These are phyloP conservation scores for Microbotryomycetes sp. DNA, from an alignment of 1,284 basidiomycete species.

Conservation along the genomic window DNA sequence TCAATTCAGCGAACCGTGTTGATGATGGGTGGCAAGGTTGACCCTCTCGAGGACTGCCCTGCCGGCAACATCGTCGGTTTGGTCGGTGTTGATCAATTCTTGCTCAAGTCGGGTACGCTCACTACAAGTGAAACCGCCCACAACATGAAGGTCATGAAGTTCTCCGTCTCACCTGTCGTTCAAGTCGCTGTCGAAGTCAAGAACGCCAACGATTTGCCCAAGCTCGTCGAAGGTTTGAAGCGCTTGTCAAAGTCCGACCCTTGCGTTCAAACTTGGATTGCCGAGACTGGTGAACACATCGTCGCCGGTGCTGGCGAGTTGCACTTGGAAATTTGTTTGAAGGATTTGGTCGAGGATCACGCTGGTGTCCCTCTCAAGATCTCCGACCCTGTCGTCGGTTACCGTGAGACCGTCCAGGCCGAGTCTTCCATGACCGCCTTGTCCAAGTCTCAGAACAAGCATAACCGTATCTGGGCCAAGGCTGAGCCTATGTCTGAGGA, in stretches of 20 bases:
- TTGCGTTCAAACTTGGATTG: constrained; percentile 94
- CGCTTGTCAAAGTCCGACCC: constrained; percentile 99
- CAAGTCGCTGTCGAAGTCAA: constrained; percentile 99
- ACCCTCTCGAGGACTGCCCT: constrained; percentile 98
- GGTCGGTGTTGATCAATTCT: constrained; percentile 99
- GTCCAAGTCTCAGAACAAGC: constrained; percentile 99
- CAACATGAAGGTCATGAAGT: constrained; percentile 99
- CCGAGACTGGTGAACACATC: constrained; percentile 93
- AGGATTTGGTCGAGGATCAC: constrained; percentile 99
- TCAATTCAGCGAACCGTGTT: constrained; percentile 97
- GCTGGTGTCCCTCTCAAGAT: constrained; percentile 99
- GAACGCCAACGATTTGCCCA: constrained; percentile 97
- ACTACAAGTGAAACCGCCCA: constrained; percentile 97
- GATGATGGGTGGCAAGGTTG: constrained; percentile 99
- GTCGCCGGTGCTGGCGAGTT: constrained; percentile 99
- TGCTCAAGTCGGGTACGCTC: constrained; percentile 98
- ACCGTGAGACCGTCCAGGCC: constrained; percentile 95
- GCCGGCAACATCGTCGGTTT: constrained; percentile 99
- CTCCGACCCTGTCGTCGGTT: constrained; percentile 96
- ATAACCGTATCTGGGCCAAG: constrained; percentile 96
- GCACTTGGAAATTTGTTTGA: constrained; percentile 98
- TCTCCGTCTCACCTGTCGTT: constrained; percentile 99
- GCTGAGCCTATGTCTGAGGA: constrained; percentile 91
- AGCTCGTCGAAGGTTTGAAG: constrained; percentile 99
- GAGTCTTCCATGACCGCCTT: constrained; percentile 94